Evolutionary conservation across 352 stramenopile species (phyloP), one percentile per base, ranked within the genome.

Genomic region (Pythium brachiatum): DNA sequence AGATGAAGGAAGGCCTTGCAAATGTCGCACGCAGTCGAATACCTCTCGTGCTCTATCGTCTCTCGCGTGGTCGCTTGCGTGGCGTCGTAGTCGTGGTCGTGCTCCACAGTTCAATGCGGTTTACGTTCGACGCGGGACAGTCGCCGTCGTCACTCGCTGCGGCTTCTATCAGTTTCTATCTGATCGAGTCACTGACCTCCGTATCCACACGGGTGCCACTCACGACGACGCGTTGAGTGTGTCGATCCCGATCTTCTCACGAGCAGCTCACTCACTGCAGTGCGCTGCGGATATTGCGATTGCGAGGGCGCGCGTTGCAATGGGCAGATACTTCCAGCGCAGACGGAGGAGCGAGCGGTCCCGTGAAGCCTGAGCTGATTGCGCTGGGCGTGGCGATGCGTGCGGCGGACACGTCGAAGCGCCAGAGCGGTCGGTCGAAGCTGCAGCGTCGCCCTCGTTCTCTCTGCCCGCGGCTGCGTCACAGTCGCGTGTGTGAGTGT

Each of bases 391-490:
- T 27, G 23, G 43, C 43, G 43, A 20, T 51, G 41, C 41, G 41
- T 43, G 36, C 18, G 3, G 36, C 36, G 43, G 20, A 27, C 43
- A 51, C 43, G 43, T 51, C 43, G 43, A 51, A 51, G 43, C 43
- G 21, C 20, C 21, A 51, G 43, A 31, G 43, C 43, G 43, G 43
- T 51, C 43, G 21, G 43, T 51, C 43, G 43, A 51, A 51, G 43
- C 43, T 51, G 43, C 43, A 20, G 43, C 23, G 43, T 51, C 43
- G 43, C 23, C 43, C 21, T 27, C 20, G 43, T 51, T 51, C 43
- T 51, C 43, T 51, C 43, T 51, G 43, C 43, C 43, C 43, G 43
- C 43, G 43, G 43, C 43, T 51, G 43, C 43, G 43, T 51, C 43
- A 51, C 43, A 51, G 43, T 51, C 43, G 43, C 23, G 43, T 51